Evolutionary conservation across 225 moss, liverwort and hornwort species (phyloP).

Genomic region (Antitrichia curtipendula): DNA sequence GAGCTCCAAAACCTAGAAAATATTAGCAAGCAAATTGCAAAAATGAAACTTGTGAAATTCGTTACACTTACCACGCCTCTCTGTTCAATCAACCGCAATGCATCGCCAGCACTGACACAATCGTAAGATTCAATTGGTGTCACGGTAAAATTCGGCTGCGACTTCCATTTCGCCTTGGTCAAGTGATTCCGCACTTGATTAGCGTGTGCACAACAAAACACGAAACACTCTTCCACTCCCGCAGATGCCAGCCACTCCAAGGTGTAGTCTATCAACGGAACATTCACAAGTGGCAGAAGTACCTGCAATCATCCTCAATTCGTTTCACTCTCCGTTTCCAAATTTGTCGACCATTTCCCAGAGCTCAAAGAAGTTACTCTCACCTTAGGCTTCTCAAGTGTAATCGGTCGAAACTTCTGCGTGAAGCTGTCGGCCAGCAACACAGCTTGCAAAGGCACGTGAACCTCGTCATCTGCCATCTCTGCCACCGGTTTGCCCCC

Average conservation of each 20-base stretch:
- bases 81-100: constrained; percentile 83
- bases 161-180: constrained; percentile 60
- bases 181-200: constrained; percentile 76
- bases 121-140: constrained; percentile 80
- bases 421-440: constrained; percentile 95
- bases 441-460: constrained; percentile 82
- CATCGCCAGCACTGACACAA: constrained; percentile 99
- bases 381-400: constrained; percentile 96
- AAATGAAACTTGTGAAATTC: background rate
- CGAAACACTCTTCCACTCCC: constrained; percentile 92
- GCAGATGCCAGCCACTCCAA: constrained; percentile 92
- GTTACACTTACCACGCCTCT: constrained; percentile 65
- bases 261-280: constrained; percentile 98
- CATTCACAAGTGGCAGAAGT: constrained; percentile 87
- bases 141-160: constrained; percentile 72
- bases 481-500: constrained; percentile 36
- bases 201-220: constrained; percentile 90
- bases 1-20: background rate
- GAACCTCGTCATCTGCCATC: constrained; percentile 78
- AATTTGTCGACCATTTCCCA: background rate
- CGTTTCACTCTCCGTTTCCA: background rate
- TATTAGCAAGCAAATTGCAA: background rate
- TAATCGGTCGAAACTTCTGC: constrained; percentile 92
- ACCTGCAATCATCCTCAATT: constrained; percentile 34
- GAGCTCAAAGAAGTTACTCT: background rate